phyloP scores from a whole-genome alignment of 768 basidiomycete species.

The Boletus vermiculosoides region DNA sequence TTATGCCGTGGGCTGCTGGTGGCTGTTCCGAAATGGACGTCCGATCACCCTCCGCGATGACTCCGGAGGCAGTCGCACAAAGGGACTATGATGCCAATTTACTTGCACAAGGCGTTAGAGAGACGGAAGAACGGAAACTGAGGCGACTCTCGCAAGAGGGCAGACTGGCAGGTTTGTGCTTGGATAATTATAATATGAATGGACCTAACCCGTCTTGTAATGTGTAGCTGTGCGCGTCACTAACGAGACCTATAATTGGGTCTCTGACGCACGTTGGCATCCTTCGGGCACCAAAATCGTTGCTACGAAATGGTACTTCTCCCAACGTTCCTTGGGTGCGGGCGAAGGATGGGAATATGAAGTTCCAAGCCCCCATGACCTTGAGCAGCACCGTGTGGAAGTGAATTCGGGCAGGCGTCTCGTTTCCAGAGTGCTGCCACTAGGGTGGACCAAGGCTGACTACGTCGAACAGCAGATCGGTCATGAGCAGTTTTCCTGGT shows the following conservation, averaged over 20 bases:
- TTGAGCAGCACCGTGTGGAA: slow-evolving; percentile 27
- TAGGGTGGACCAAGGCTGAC: slow-evolving; percentile 56
- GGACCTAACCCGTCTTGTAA: slow-evolving; percentile 5
- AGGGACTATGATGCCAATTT: slow-evolving; percentile 46
- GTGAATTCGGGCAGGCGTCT: slow-evolving; percentile 50
- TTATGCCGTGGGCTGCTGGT: slow-evolving; percentile 50
- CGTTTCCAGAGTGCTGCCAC: slow-evolving; percentile 54
- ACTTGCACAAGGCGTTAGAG: slow-evolving; percentile 49
- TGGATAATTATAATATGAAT: background rate
- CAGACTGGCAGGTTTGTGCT: slow-evolving; percentile 41
- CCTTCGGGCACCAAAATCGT: slow-evolving; percentile 59
- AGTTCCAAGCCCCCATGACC: slow-evolving; percentile 37
- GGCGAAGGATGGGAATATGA: slow-evolving; percentile 73
- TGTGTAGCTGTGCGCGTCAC: slow-evolving; percentile 50
- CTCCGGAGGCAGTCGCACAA: slow-evolving; percentile 36
- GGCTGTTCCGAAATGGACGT: slow-evolving; percentile 65
- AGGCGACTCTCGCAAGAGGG: slow-evolving; percentile 59
- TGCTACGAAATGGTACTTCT: slow-evolving; percentile 80
- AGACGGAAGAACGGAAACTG: slow-evolving; percentile 45
- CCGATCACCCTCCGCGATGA: slow-evolving; percentile 35
- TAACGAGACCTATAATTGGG: slow-evolving; percentile 73
- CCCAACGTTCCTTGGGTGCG: slow-evolving; percentile 59
- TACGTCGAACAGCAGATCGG: slow-evolving; percentile 74
- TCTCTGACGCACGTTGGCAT: slow-evolving; percentile 70
- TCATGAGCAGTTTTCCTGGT: slow-evolving; percentile 69